Base-by-base conservation (phyloP, 1,284 basidiomycete species). In the Chondrostereum purpureum region DNA sequence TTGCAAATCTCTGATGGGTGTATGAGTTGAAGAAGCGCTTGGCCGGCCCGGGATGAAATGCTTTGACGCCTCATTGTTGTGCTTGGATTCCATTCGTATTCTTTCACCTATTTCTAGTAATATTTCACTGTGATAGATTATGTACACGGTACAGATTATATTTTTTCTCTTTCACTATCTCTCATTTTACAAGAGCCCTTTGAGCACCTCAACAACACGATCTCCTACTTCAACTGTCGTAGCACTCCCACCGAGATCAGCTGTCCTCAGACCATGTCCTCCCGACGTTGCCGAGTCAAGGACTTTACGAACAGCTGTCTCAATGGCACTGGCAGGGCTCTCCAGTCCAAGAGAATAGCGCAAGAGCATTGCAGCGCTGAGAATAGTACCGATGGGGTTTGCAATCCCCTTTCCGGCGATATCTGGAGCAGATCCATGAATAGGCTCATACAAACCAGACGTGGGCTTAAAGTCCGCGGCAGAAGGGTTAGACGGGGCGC, bases 321-420 rank as follows among this genome's bases (percentile, higher is more conserved):
- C 96, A 52, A 99, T 85, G 19, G 87, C 81, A 41, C 77, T 73
- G 1, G 95, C 95, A 55, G 89, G 81, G 52, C 75, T 77, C 50
- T 91, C 87, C 47, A 92, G 74, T 18, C 90, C 90, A 27, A 98
- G 82, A 34, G 95, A 98, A 69, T 97, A 99, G 42, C 94, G 80
- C 45, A 98, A 76, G 49, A 98, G 83, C 84, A 99, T 84, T 2
- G 94, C 94, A 3, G 89, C 91, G 46, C 92, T 96, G 46, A 99
- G 83, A 61, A 99, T 98, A 13, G 95, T 97, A 42, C 95, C 96
- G 55, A 99, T 80, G 22, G 95, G 95, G 67, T 98, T 99, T 51
- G 95, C 95, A 57, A 97, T 93, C 22, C 91, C 91, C 62, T 91
- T 73, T 2, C 92, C 93, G 5, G 94, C 92, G 55, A 98, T 98